Percentiles rank a stretch among this genome's conserved stretches.
phyloP scores from a whole-genome alignment of 768 basidiomycete genomes.

The Phanerochaete sordida region DNA sequence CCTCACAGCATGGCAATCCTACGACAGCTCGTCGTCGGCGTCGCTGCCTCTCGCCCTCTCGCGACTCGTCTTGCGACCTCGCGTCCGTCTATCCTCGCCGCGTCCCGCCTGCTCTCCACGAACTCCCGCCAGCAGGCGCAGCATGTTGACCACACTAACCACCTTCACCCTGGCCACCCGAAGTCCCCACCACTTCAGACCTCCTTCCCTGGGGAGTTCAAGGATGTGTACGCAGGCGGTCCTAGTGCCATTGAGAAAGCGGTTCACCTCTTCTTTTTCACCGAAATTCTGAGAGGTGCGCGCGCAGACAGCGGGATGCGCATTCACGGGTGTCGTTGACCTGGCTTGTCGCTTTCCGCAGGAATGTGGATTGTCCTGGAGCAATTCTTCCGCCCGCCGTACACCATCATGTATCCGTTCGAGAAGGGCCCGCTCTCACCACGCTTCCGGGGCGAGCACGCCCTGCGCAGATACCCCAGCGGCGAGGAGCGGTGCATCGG shows the following conservation, averaged over 20 bases:
- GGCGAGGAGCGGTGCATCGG: constrained; percentile 99
- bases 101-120: constrained; percentile 51
- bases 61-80: constrained; percentile 21
- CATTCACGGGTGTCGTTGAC: neutral
- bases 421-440: constrained; percentile 98
- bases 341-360: constrained; percentile 27
- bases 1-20: constrained; percentile 48
- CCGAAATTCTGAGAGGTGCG: constrained; percentile 93
- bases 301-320: constrained; percentile 6
- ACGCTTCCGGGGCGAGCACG: constrained; percentile 98
- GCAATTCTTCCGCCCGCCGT: constrained; percentile 91
- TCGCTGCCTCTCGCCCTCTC: constrained; percentile 46
- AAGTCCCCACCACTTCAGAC: constrained; percentile 25
- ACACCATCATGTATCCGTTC: constrained; percentile 98
- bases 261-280: constrained; percentile 96
- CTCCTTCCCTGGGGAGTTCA: constrained; percentile 41
- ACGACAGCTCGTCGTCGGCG: constrained; percentile 47
- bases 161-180: constrained; percentile 14
- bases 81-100: constrained; percentile 35
- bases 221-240: constrained; percentile 72
- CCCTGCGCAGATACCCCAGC: constrained; percentile 91
- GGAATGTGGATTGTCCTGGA: constrained; percentile 98
- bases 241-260: constrained; percentile 95
- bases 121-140: constrained; percentile 21
- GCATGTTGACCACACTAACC: constrained; percentile 16